Base-by-base conservation (phyloP, 2,329 filamentous ascomycete genomes). In the Plenodomus tracheiphilus region DNA sequence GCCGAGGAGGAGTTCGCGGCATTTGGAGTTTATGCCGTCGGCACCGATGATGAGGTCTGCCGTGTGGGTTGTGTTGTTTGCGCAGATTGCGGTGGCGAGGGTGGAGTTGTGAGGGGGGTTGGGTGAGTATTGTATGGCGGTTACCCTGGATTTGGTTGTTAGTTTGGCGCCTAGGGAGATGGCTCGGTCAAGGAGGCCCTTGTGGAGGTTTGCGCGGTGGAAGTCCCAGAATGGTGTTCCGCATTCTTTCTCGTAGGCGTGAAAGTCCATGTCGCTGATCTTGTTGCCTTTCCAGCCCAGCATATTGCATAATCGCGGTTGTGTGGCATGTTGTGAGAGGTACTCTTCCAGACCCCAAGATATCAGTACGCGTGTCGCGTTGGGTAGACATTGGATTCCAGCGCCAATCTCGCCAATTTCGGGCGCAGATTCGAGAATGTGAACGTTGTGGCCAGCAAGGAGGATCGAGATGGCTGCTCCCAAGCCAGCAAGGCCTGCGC, bases 401-500 rank as follows among this genome's bases (percentile, higher is more conserved):
- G 80, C 79, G 2, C 78, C 77, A 11, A 76, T 75, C 60, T 81
- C 78, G 21, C 70, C 73, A 39, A 81, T 77, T 21, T 76, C 67
- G 19, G 69, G 49, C 4, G 80, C 75, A 17, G 74, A 64, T 59
- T 82, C 79, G 41, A 81, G 74, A 17, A 81, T 71, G 0, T 69
- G 74, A 6, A 81, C 78, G 18, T 65, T 64, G 59, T 81, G 78
- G 18, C 79, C 77, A 19, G 73, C 73, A 8, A 79, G 68, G 1
- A 74, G 67, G 35, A 77, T 71, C 3, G 74, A 66, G 48, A 81
- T 79, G n/a, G 76, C 76, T 18, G 78, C 76, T 10, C 74, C 79
- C 8, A 84, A 71, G 4, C 81, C 81, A 19, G 79, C 79, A 17
- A 84, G 72, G 5, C 81, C 81, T 9, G 80, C 81, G n/a, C 81